Conservation (phyloP, 2,329 filamentous ascomycete genomes). For the Chaetomium sp. region DNA sequence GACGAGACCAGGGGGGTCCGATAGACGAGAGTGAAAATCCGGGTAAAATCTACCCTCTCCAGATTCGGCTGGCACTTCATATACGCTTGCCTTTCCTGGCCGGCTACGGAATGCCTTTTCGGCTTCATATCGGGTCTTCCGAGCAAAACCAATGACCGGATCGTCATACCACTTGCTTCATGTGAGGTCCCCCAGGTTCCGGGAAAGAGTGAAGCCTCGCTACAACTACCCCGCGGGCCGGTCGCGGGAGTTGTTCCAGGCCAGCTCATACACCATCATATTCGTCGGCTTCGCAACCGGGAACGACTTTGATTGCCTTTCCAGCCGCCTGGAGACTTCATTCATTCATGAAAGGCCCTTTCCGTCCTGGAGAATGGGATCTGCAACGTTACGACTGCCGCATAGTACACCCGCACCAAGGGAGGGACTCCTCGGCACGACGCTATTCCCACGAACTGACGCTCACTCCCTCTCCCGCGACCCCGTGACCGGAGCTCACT, state of each 20-base stretch:
- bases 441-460: not conserved
- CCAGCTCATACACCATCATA: conserved; percentile 19
- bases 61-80: conserved; percentile 25
- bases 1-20: conserved; percentile 18
- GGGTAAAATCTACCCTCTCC: conserved; percentile 34
- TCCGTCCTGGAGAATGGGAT: conserved; percentile 27
- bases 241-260: conserved; percentile 31
- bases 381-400: conserved; percentile 33
- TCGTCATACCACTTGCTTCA: conserved; percentile 23
- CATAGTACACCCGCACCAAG: conserved; percentile 18
- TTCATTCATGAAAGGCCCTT: conserved; percentile 23
- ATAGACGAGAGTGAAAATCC: conserved; percentile 35
- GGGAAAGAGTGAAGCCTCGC: conserved; percentile 24
- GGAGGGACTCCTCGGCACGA: conserved; percentile 2
- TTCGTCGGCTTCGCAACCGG: conserved; percentile 29
- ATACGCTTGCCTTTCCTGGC: conserved; percentile 31
- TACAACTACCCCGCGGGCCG: not conserved
- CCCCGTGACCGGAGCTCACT: conserved; percentile 7
- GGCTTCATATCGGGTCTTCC: conserved; percentile 34
- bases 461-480: not conserved
- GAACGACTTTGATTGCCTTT: conserved; percentile 30
- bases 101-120: conserved; percentile 25
- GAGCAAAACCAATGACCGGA: conserved; percentile 20
- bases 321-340: conserved; percentile 25
- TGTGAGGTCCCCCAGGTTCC: conserved; percentile 35